Percentiles rank a stretch among this genome's conserved stretches.
These are phyloP conservation scores for Coemansia sp. DNA, from an alignment of 192 early-diverging fungal species.

Conservation along the genomic window DNA sequence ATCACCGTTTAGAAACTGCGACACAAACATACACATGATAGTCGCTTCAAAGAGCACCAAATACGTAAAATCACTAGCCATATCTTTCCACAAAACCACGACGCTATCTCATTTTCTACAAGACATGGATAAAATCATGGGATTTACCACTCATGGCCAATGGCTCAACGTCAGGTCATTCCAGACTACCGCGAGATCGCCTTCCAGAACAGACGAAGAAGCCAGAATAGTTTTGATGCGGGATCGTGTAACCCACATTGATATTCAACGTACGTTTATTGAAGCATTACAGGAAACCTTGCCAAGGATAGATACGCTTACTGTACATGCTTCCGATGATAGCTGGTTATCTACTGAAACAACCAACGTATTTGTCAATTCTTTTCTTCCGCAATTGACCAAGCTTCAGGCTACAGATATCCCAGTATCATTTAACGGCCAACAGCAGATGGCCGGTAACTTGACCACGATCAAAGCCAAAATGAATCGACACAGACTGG, in stretches of 20 bases:
- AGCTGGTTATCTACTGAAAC: background rate
- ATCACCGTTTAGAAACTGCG: background rate
- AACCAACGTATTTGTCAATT: background rate
- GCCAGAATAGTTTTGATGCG: no score
- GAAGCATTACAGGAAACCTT: background rate
- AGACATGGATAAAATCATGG: background rate
- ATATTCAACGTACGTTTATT: background rate
- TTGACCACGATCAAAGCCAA: background rate
- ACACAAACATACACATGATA: background rate
- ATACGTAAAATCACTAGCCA: background rate
- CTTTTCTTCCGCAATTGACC: background rate
- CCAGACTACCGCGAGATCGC: background rate
- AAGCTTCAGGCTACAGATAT: background rate
- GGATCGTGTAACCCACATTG: no score
- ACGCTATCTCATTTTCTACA: background rate
- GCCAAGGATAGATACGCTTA: background rate
- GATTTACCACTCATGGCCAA: background rate
- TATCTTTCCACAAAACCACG: background rate
- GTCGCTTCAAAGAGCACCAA: background rate
- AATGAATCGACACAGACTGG: background rate
- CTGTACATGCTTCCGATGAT: background rate
- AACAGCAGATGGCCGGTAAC: background rate
- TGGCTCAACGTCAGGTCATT: background rate
- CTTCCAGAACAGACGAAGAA: background rate
- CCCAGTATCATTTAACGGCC: background rate